Evolutionary conservation across 352 stramenopile genomes (phyloP), one percentile per base, ranked within the genome.

Genomic region (Globisporangium abappressorium): DNA sequence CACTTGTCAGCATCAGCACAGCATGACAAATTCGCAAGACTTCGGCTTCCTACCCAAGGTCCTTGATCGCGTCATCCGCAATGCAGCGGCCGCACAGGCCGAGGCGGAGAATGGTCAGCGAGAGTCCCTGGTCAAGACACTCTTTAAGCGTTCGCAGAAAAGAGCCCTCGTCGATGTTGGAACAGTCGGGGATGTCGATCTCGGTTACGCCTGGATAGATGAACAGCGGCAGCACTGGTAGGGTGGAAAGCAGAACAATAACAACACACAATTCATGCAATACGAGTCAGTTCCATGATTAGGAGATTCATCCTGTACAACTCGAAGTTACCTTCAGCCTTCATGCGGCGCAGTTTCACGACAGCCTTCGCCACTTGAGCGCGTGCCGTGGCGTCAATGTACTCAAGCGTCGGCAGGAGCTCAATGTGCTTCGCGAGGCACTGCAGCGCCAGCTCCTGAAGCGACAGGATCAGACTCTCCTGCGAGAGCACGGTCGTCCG

Each of bases 151-250:
- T 76, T 2, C 56, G 66, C 6, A 93, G 53, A 24, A 94, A 72
- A 15, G 84, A 83, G 2, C 75, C 53, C 68, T 94, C 87, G 64
- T 94, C 87, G 58, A 94, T 88, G 33, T 77, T 89, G 11, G 87
- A 94, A 67, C 87, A 94, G 58, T 94, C 87, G 0, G 87, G 83
- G 47, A 94, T 80, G 56, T 94, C 87, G 62, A 94, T 93, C 69
- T 91, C 87, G 0, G 73, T 88, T 30, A 93, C 87, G 20, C 87
- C 87, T 20, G 87, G 82, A 69, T 90, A 95, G 57, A 95, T 80
- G 69, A 95, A 95, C 43, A 95, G 71, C 60, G 85, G 76, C 5
- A 95, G 69, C 41, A 95, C 85, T 88, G 12, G 9, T 5, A 14
- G 3, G 5, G 5, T 20, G 7, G 55, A 12, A 9, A 20, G 26